Conservation (phyloP, 768 basidiomycete genomes). For the Podaxis pistillaris region DNA sequence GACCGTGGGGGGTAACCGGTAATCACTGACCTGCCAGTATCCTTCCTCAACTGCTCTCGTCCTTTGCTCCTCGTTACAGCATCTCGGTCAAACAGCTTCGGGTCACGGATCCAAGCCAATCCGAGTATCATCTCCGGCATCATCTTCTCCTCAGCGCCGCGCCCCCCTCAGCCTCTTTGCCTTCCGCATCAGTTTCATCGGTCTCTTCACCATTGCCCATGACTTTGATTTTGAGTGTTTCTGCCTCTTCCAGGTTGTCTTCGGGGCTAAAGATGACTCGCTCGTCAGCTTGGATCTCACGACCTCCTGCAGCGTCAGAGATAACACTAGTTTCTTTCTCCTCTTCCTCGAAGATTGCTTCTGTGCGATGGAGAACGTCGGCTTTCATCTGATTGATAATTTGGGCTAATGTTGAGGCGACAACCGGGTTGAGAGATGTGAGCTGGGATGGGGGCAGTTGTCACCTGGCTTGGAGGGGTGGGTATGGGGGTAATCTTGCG, state of each 20-base stretch:
- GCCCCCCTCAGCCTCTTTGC: constrained; percentile 25
- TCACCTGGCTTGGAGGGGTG: constrained; percentile 4
- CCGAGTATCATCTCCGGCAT: constrained; percentile 68
- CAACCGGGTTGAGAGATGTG: constrained; percentile 42
- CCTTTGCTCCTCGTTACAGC: constrained; percentile 67
- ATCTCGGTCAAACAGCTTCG: constrained; percentile 76
- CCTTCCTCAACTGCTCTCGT: constrained; percentile 60
- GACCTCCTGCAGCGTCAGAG: background rate
- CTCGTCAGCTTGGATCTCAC: background rate
- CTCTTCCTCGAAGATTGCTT: constrained; percentile 62
- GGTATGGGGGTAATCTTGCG: constrained; percentile 6
- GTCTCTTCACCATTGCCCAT: constrained; percentile 59
- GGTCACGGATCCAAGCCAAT: constrained; percentile 71
- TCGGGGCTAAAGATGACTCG: constrained; percentile 12
- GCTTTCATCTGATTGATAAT: constrained; percentile 77
- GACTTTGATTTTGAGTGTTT: constrained; percentile 39
- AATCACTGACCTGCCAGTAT: constrained; percentile 65
- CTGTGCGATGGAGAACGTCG: constrained; percentile 75
- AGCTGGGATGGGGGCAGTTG: constrained; percentile 40
- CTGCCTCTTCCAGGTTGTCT: constrained; percentile 19
- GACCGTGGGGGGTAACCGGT: background rate
- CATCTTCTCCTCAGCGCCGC: constrained; percentile 19
- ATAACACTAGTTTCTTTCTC: constrained; percentile 34
- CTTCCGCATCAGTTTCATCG: constrained; percentile 33
- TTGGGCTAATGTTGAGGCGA: constrained; percentile 45